phyloP scores from a whole-genome alignment of 2,329 filamentous ascomycete species.

The Dothistroma septosporum region DNA sequence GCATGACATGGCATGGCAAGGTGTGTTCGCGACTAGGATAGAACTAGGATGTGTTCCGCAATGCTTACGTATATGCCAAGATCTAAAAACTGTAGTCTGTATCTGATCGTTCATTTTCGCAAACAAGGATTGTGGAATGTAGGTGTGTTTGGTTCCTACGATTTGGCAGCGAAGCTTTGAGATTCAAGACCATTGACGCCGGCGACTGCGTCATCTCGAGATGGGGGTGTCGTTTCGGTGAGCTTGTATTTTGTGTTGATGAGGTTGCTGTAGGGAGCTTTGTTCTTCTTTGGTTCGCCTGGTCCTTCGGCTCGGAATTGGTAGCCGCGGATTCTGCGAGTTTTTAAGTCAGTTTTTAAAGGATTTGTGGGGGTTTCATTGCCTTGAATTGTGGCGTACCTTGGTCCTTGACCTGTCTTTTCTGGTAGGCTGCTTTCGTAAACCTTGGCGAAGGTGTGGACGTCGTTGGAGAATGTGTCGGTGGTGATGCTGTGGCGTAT shows the following conservation, averaged over 20 bases:
- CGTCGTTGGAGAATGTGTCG: slow-evolving; percentile 53
- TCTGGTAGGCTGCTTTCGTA: slow-evolving; percentile 71
- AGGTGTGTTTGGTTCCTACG: too few relatives aligned
- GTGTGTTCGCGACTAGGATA: too few relatives aligned
- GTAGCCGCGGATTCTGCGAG: slow-evolving; percentile 65
- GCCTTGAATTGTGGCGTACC: slow-evolving; percentile 38
- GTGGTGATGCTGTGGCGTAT: slow-evolving; percentile 62
- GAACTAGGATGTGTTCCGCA: too few relatives aligned
- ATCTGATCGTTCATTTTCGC: too few relatives aligned
- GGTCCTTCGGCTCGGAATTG: slow-evolving; percentile 69
- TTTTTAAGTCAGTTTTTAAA: slow-evolving; percentile 8
- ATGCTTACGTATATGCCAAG: too few relatives aligned
- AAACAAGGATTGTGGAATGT: too few relatives aligned
- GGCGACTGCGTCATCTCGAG: slow-evolving; percentile 39
- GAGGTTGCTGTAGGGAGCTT: slow-evolving; percentile 63
- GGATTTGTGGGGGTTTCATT: slow-evolving; percentile 1
- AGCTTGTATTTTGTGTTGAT: slow-evolving; percentile 47
- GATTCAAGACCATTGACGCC: slow-evolving; percentile 51
- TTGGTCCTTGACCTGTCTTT: slow-evolving; percentile 72
- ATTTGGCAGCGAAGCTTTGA: slow-evolving; percentile 31
- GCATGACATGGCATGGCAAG: too few relatives aligned
- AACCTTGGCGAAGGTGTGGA: slow-evolving; percentile 55
- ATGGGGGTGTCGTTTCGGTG: slow-evolving; percentile 45
- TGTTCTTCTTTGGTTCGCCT: slow-evolving; percentile 61
- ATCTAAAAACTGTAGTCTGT: too few relatives aligned